Conservation (phyloP, 805 yeast genomes). For the Barnettozyma pratensis region DNA sequence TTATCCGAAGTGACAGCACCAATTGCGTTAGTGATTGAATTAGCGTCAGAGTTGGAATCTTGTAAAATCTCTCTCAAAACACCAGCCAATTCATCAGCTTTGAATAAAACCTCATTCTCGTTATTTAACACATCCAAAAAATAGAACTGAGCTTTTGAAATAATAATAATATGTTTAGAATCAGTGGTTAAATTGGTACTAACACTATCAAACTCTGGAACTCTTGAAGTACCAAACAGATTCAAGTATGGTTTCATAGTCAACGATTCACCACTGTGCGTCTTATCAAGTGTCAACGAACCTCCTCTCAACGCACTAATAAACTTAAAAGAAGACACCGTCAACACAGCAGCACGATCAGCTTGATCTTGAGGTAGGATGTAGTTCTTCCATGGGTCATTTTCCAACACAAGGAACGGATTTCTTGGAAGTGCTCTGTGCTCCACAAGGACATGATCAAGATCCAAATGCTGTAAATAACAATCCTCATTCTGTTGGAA, state of each 20-base stretch:
- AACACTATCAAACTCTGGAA: conserved; percentile 55
- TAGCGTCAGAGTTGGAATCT: conserved; percentile 58
- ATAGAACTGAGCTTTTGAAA: conserved; percentile 80
- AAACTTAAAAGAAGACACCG: conserved; percentile 63
- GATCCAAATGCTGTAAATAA: conserved; percentile 47
- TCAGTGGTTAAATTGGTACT: conserved; percentile 61
- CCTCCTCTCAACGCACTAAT: conserved; percentile 52
- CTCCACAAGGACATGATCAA: conserved; percentile 34
- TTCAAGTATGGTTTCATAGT: conserved; percentile 67
- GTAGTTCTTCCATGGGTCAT: conserved; percentile 60
- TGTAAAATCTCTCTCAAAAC: conserved; percentile 62
- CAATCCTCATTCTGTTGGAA: conserved; percentile 39
- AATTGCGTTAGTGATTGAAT: conserved; percentile 66
- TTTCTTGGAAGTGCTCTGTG: conserved; percentile 59
- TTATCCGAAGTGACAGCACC: conserved; percentile 88
- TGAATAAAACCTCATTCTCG: conserved; percentile 57
- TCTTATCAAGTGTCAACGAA: conserved; percentile 53
- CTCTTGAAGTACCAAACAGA: conserved; percentile 65
- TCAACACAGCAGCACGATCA: conserved; percentile 61
- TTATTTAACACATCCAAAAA: conserved; percentile 80
- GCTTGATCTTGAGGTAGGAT: conserved; percentile 56
- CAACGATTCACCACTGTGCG: conserved; percentile 44
- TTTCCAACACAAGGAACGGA: conserved; percentile 69
- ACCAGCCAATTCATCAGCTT: conserved; percentile 58
- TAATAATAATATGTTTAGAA: conserved; percentile 68